Evolutionary conservation across 2,329 filamentous ascomycete genomes (phyloP).

Genomic region (Colletotrichum sp.): DNA sequence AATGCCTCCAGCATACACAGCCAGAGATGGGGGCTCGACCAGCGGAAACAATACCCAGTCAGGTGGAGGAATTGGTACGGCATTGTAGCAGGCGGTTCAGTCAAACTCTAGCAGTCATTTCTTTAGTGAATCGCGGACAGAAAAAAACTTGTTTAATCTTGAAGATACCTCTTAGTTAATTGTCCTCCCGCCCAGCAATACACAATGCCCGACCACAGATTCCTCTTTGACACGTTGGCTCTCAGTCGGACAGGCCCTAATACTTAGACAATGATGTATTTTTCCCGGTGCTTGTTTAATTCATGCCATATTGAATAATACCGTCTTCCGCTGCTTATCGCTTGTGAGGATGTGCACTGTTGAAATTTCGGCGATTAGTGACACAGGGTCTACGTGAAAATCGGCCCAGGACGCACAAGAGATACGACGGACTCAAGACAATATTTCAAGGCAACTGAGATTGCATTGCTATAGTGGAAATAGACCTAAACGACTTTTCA

Average conservation of each 20-base stretch:
- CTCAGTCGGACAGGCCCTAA: background rate
- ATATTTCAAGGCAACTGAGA: background rate
- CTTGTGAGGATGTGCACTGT: no score
- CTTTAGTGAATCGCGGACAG: background rate
- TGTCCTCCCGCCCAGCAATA: fast-evolving
- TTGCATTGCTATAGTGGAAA: background rate
- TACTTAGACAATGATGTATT: no score
- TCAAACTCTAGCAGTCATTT: background rate
- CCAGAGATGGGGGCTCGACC: background rate
- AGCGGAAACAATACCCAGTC: background rate
- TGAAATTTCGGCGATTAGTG: fast-evolving
- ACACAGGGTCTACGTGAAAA: fast-evolving
- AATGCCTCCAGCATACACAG: background rate
- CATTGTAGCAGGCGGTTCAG: background rate
- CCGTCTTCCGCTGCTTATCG: fast-evolving
- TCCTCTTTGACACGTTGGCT: fast-evolving
- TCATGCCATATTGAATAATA: no score
- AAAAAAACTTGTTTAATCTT: fast-evolving
- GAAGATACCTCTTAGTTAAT: background rate
- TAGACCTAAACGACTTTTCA: background rate
- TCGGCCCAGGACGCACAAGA: no score
- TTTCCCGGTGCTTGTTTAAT: no score
- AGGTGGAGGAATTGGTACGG: background rate
- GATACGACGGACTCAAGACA: background rate
- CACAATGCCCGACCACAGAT: background rate